These are phyloP conservation scores for Microthlaspi erraticum DNA, from an alignment of 345 rosid species.

Conservation along the genomic window DNA sequence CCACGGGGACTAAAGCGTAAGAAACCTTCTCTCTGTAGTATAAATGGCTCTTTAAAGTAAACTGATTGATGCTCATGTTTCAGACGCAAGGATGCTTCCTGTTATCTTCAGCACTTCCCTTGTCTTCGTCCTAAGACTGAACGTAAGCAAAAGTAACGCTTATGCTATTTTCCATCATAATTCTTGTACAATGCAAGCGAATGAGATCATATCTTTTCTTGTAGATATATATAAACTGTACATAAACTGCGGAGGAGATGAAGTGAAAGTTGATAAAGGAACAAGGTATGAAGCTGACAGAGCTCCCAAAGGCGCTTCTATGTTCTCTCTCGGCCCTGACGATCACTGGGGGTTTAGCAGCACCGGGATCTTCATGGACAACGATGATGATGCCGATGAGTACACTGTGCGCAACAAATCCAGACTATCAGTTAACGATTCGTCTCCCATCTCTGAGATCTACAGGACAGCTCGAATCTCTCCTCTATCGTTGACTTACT, in stretches of 20 bases:
- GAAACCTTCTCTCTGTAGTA: conserved; percentile 37
- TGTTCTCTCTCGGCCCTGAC: conserved; percentile 41
- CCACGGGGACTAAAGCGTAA: conserved; percentile 57
- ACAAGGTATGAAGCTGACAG: conserved; percentile 59
- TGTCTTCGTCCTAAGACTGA: conserved; percentile 54
- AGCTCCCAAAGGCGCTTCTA: conserved; percentile 76
- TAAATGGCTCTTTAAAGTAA: conserved; percentile 1
- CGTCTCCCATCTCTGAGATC: conserved; percentile 46
- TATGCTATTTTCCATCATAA: conserved; percentile 13
- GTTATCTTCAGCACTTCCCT: conserved; percentile 68
- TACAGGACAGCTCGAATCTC: conserved; percentile 76
- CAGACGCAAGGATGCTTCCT: conserved; percentile 62
- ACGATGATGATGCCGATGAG: conserved; percentile 61
- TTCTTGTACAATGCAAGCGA: neutral
- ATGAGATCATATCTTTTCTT: conserved; percentile 7
- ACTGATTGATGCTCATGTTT: conserved; percentile 24
- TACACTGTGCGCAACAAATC: conserved; percentile 62
- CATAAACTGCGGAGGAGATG: conserved; percentile 88
- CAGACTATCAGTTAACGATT: conserved; percentile 49
- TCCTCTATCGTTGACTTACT: conserved; percentile 80
- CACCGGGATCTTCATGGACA: conserved; percentile 90
- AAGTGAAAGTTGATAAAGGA: conserved; percentile 36
- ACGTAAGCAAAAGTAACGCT: conserved; percentile 50
- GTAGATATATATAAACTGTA: conserved; percentile 60
- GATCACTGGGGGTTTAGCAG: conserved; percentile 84